Percentiles rank a stretch among this genome's conserved stretches.
Evolutionary conservation across 257 asterid genomes (phyloP).

Genomic region (Solanum appendiculatum): DNA sequence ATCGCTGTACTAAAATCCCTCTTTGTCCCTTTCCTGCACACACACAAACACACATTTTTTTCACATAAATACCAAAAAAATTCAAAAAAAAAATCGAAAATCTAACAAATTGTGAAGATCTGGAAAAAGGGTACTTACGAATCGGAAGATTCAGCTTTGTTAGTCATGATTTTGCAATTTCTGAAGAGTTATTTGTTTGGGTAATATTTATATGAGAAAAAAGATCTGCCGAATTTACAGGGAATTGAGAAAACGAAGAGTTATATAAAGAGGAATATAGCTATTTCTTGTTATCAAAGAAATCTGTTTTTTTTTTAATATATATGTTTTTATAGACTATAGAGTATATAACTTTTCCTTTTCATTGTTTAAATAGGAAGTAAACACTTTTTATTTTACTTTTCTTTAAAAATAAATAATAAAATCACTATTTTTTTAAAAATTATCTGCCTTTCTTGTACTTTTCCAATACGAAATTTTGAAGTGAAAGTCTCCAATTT

Average conservation of each 20-base stretch:
- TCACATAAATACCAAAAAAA: background rate
- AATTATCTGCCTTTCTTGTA: background rate
- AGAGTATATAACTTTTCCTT: background rate
- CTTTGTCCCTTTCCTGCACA: slow-evolving; percentile 17
- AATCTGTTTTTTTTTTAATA: background rate
- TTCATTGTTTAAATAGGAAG: background rate
- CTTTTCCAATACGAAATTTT: background rate
- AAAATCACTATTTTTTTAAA: background rate
- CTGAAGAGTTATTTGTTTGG: background rate
- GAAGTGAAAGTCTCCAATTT: no score
- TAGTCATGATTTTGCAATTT: slow-evolving; percentile 20
- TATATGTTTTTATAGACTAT: background rate
- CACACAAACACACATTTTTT: background rate
- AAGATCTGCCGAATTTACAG: background rate
- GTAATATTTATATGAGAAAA: background rate
- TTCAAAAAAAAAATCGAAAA: background rate
- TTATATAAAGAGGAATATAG: background rate
- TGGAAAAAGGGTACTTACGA: slow-evolving; percentile 33
- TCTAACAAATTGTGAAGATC: slow-evolving; percentile 18
- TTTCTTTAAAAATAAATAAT: background rate
- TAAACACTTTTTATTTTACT: background rate
- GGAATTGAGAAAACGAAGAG: background rate
- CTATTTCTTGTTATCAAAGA: slow-evolving; percentile 9
- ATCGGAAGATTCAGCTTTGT: slow-evolving; percentile 58
- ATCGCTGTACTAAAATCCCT: slow-evolving; percentile 24